Base-by-base conservation (phyloP, 2,329 filamentous ascomycete genomes). In the Clathrospora elynae region DNA sequence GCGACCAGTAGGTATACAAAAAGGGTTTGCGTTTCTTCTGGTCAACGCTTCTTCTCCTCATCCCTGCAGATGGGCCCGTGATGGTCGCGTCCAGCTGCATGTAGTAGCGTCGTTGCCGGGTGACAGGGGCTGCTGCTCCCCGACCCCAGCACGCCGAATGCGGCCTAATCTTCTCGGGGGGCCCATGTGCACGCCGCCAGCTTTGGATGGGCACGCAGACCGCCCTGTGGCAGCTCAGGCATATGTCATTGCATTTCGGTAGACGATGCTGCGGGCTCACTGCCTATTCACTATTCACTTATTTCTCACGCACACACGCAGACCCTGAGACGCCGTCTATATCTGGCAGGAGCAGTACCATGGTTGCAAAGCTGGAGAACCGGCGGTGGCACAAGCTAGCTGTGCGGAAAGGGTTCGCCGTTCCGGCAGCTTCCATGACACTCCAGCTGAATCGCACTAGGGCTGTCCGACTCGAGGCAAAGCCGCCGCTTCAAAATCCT, bases 1-100 rank as follows among this genome's bases (percentile, higher is more conserved):
- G 30, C 25, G 20, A 26, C 43, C 28, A 38, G 39, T 46, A 42
- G 43, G 43, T 46, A 46, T 46, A 46, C 43, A 33, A 44, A 51
- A 61, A 55, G 53, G 57, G 56, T 58, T 61, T 58, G 52, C 51
- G 50, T 54, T 58, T 55, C 43, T 41, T 45, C 42, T 49, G 48
- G 48, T 33, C 42, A 37, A 48, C 39, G 42, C 18, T 43, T 42
- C 37, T 33, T 35, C 37, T 23, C 32, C 19, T 31, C 12, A 46
- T 42, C 43, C 42, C 32, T 42, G 43, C 23, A 17, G 10, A 16
- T 14, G 26, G 45, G 39, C 45, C 45, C 34, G 40, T 43, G 40
- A 42, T 45, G 46, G 46, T 32, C 41, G 28, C 29, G 20, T 39
- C 35, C 13, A 35, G 33, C 45, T 44, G 45, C 39, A 48, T 38